phyloP scores from a whole-genome alignment of 345 rosid species.

The Populus simonii region DNA sequence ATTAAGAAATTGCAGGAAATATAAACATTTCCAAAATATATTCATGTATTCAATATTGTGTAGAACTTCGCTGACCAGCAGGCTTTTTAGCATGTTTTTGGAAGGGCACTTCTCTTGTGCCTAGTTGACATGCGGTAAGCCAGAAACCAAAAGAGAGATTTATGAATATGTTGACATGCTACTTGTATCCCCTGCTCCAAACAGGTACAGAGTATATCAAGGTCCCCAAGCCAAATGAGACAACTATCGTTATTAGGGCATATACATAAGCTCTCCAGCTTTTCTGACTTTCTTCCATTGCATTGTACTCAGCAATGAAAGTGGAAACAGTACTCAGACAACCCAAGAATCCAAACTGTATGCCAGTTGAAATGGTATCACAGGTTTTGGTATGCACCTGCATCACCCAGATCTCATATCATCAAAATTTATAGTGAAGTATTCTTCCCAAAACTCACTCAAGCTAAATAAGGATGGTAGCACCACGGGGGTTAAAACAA shows the following conservation, averaged over 20 bases:
- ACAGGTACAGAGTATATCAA: constrained; percentile 56
- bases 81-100: neutral
- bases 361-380: constrained; percentile 45
- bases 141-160: neutral
- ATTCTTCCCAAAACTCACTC: neutral
- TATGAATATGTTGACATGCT: neutral
- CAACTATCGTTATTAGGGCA: constrained; percentile 38
- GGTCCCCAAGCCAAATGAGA: constrained; percentile 54
- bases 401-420: neutral
- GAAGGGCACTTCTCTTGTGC: neutral
- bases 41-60: no score
- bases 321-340: constrained; percentile 90
- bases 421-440: neutral
- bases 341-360: constrained; percentile 80
- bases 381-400: constrained; percentile 58
- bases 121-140: neutral
- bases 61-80: neutral
- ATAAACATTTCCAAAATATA: no score
- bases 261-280: constrained; percentile 81
- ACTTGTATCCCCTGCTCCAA: constrained; percentile 41
- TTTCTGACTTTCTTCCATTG: constrained; percentile 65
- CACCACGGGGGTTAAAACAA: neutral
- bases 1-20: neutral
- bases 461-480: neutral
- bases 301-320: constrained; percentile 80